Conservation (phyloP, 176 grass and related monocot species). For the Eleusine coracana region DNA sequence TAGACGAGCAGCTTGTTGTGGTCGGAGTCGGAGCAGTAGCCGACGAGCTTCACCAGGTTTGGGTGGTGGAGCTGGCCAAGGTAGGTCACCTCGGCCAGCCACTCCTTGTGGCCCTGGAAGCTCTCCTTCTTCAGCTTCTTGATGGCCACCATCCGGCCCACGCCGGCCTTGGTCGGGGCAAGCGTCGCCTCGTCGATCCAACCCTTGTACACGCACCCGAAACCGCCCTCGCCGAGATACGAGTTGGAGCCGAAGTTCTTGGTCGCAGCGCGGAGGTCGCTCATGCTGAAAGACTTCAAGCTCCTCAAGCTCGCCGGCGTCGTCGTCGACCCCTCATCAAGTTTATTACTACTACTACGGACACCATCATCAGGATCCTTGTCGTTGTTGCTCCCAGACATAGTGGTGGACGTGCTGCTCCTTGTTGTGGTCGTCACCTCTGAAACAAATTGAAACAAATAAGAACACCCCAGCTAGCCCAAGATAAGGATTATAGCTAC, state of each 20-base stretch:
- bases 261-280: slow-evolving; percentile 66
- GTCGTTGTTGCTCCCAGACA: no score
- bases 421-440: not conserved
- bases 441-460: no score
- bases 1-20: slow-evolving; percentile 84
- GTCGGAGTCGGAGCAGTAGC: slow-evolving; percentile 79
- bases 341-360: slow-evolving; percentile 1
- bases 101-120: slow-evolving; percentile 84
- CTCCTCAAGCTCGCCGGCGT: not conserved
- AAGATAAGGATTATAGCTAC: no score
- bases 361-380: no score
- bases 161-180: slow-evolving; percentile 60
- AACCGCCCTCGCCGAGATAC: slow-evolving; percentile 83
- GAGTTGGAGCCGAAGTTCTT: slow-evolving; percentile 72
- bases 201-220: slow-evolving; percentile 90
- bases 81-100: slow-evolving; percentile 87
- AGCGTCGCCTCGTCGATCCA: slow-evolving; percentile 82
- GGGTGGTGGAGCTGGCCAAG: slow-evolving; percentile 76
- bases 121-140: slow-evolving; percentile 93
- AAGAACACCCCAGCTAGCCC: no score
- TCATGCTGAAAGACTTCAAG: slow-evolving; percentile 71
- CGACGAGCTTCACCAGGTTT: slow-evolving; percentile 83
- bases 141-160: slow-evolving; percentile 73
- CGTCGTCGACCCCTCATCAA: not conserved
- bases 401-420: not conserved